These are phyloP conservation scores for Coemansia sp. DNA, from an alignment of 192 early-diverging fungal species.

Conservation along the genomic window DNA sequence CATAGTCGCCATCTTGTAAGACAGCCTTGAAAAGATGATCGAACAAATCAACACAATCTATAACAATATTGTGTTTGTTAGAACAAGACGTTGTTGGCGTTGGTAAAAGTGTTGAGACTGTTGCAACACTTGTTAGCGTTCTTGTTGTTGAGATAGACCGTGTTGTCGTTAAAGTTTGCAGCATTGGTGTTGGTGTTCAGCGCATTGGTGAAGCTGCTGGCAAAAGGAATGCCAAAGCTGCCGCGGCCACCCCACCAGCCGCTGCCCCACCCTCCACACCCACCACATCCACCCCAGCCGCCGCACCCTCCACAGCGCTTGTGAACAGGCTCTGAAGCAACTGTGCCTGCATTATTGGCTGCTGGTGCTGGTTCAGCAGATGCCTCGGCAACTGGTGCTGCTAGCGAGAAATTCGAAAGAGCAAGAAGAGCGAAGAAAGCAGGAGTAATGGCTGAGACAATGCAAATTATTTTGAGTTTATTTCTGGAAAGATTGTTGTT, in stretches of 20 bases:
- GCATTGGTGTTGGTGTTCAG: conserved; percentile 13
- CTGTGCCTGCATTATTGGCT: neutral
- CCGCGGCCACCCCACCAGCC: conserved; percentile 1
- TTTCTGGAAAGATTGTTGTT: too few relatives aligned
- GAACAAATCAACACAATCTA: too few relatives aligned
- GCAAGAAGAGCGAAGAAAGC: neutral
- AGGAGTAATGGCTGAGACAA: neutral
- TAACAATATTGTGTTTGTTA: neutral
- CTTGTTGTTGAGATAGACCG: conserved; percentile 19
- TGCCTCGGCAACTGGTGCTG: neutral
- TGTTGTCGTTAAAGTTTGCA: conserved; percentile 27
- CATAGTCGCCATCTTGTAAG: too few relatives aligned
- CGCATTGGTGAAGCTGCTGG: conserved; percentile 11
- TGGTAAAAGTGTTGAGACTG: conserved; percentile 70
- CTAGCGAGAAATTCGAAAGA: neutral
- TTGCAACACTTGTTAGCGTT: conserved; percentile 4
- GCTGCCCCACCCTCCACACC: neutral
- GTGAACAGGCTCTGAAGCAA: neutral
- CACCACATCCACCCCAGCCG: neutral
- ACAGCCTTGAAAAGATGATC: too few relatives aligned
- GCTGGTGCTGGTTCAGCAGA: neutral
- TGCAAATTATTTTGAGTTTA: neutral
- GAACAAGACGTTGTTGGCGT: conserved; percentile 63
- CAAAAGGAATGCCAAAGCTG: conserved; percentile 15
- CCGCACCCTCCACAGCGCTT: conserved; percentile 5